Base-by-base conservation (phyloP, 441 rosid species). In the Adansonia grandidieri region DNA sequence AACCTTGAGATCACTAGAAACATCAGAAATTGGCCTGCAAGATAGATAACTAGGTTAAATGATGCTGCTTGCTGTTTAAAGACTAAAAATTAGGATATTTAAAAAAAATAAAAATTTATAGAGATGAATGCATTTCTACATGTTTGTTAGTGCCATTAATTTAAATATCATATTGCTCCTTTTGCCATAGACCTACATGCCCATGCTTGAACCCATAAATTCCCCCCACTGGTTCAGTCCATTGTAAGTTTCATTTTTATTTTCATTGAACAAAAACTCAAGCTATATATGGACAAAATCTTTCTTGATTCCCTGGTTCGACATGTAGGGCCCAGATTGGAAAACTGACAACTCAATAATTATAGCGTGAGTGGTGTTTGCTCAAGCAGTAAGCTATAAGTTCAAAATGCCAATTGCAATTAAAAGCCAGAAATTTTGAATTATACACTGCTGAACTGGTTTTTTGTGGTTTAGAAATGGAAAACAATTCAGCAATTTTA, bases 11-110 rank as follows among this genome's bases (percentile, higher is more conserved):
- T 96, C 99, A 76, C 98, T 96, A n/a, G 97, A 94, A 72, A 96
- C 98, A 68, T 96, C 98, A 1, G 98, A 92, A 71, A 94, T 91
- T 32, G 99, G 98, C 99, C 99, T 94, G 96, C 88, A 79, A 82
- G 63, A 86, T 54, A 71, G 80, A 48, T 47, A 76, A 62, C 68
- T 62, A 76, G 44, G 78, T 77, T 54, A 80, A 64, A 45, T 63
- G 57, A 71, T 62, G 61, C 77, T 22, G 61, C 64, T 2, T 32
- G 32, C 32, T 28, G 32, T 28, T 71, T 42, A 76, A 54, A 60
- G 66, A 74, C 37, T 67, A 56, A 22, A 65, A 80, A 74, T 68
- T 19, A 57, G 54, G 78, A 40, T 22, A 54, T 17, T 22, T 24
- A 61, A 68, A 53, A 22, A 9, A 71, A 73, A 77, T 80, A 71